Base-by-base conservation (phyloP, 768 basidiomycete species). In the Agrocybe pediades region DNA sequence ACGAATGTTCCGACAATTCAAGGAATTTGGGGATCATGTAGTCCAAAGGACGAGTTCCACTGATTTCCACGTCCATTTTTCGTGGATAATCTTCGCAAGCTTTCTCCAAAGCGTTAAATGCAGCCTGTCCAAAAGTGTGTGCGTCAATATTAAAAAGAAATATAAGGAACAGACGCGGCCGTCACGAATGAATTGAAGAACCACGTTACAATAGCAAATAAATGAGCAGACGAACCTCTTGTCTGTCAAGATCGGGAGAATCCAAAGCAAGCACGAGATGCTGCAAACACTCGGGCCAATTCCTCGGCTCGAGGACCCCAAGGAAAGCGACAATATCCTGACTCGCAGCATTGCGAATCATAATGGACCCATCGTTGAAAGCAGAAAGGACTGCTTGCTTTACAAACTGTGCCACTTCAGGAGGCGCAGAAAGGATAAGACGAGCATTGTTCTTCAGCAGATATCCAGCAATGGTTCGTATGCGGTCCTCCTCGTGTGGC, bases 21-120 rank as follows among this genome's bases (percentile, higher is more conserved):
- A 99, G 83, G 75, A 98, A 96, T 70, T 95, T 94, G 51, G 95
- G 95, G 62, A 98, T 89, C 87, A 99, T 94, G 69, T 85, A 93
- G 72, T 98, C 93, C 61, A 99, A 84, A 0, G 95, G 93, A 46
- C 93, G 83, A n/a, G 87, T 85, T 48, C 96, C 96, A 62, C 87
- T 87, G 65, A 98, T 91, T 57, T 95, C 90, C 57, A 98, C 83
- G 71, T 97, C 93, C 74, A 98, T 82, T 76, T 96, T 95, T 59
- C 91, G 84, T 16, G 97, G 95, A 59, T 92, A 95, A 68, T 99
- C 97, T 70, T 98, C 94, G 71, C 94, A 96, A 48, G 96, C 90
- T 69, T 97, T 97, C 71, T 92, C 90, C 29, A 98, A 81, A 2
- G 94, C 88, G 67, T 92, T 90, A 74, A 98, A 98, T 11, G 94